Conservation (phyloP, 257 asterid species). For the Gynochthodes officinalis region DNA sequence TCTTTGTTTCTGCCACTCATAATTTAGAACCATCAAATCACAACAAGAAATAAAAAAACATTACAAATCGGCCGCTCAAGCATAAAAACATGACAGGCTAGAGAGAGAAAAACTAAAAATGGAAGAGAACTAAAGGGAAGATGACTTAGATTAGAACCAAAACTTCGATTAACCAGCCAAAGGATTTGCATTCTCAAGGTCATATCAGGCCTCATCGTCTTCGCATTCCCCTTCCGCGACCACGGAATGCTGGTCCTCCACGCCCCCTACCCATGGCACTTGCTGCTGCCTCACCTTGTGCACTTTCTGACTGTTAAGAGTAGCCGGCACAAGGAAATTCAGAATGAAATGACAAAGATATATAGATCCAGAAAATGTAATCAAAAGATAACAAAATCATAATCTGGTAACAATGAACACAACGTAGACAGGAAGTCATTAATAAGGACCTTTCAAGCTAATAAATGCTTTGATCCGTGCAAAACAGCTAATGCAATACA, state of each 20-base stretch:
- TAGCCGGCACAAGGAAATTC: neutral
- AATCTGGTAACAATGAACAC: neutral
- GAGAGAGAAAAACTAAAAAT: neutral
- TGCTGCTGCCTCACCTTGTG: conserved; percentile 97
- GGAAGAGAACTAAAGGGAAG: neutral
- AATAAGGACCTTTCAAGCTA: neutral
- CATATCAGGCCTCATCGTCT: conserved; percentile 41
- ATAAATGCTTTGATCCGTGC: neutral
- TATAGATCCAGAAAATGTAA: neutral
- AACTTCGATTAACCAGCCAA: conserved; percentile 15
- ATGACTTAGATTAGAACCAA: conserved; percentile 12
- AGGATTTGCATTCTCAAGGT: neutral
- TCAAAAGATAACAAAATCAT: neutral
- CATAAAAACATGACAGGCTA: neutral
- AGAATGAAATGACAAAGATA: neutral
- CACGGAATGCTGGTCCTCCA: conserved; percentile 57
- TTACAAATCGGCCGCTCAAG: neutral
- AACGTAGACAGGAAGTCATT: neutral
- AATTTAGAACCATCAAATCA: neutral
- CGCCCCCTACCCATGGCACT: conserved; percentile 83
- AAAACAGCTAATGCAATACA: neutral
- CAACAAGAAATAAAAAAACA: neutral
- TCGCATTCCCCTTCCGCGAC: conserved; percentile 94
- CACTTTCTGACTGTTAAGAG: conserved; percentile 83
- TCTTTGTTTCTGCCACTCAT: neutral